These are phyloP conservation scores for Trichaptum fuscoviolaceum DNA, from an alignment of 768 basidiomycete species.

Conservation along the genomic window DNA sequence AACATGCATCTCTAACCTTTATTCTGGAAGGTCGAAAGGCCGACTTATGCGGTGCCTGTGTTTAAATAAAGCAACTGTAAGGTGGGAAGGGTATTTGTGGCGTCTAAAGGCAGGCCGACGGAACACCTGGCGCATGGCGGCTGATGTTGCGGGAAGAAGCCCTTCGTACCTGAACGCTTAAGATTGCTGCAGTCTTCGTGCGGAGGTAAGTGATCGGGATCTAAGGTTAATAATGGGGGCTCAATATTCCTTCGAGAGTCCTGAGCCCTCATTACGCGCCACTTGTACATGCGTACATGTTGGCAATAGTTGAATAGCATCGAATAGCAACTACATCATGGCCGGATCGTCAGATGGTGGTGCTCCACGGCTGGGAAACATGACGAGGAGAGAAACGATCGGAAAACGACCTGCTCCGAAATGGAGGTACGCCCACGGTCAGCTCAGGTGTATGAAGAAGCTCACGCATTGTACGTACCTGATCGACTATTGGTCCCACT, in stretches of 20 bases:
- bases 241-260: not conserved
- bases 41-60: not conserved
- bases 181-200: not conserved
- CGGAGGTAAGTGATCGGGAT: not conserved
- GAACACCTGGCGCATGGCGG: not conserved
- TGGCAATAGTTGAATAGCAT: not conserved
- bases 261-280: not conserved
- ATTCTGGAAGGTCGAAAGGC: not conserved
- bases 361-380: not conserved
- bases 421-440: not conserved
- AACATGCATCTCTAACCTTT: not conserved
- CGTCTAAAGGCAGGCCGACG: not conserved
- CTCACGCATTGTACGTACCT: not conserved
- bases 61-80: not conserved
- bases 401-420: not conserved
- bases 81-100: not conserved
- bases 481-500: slow-evolving; percentile 1
- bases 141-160: not conserved
- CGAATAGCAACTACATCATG: not conserved
- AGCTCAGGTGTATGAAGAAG: not conserved
- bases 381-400: not conserved
- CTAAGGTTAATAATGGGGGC: not conserved
- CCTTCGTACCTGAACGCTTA: not conserved
- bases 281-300: not conserved
- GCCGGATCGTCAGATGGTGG: not conserved